Evolutionary conservation across 2,329 filamentous ascomycete species (phyloP).

Genomic region (Neoscytalidium dimidiatum): DNA sequence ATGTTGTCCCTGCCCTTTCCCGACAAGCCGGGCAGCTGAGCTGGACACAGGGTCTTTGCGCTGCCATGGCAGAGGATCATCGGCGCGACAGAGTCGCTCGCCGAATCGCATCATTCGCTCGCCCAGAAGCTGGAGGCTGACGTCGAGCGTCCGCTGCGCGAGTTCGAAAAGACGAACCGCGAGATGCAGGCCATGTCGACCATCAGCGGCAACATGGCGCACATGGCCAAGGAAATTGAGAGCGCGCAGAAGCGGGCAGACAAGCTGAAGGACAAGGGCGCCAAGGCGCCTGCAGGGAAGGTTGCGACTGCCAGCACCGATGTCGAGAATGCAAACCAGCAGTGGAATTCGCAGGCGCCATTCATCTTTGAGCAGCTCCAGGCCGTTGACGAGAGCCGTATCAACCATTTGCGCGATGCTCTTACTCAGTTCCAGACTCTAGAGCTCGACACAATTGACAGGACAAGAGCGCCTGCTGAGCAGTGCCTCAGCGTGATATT

Average conservation of each 20-base stretch:
- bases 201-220: constrained; percentile 77
- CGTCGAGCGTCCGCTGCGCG: constrained; percentile 80
- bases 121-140: constrained; percentile 83
- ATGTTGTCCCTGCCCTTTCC: constrained; percentile 40
- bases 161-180: constrained; percentile 68
- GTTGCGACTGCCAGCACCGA: constrained; percentile 72
- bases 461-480: constrained; percentile 72
- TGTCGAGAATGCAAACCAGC: constrained; percentile 74
- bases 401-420: constrained; percentile 87
- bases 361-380: constrained; percentile 94
- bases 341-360: constrained; percentile 93
- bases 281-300: constrained; percentile 74
- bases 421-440: constrained; percentile 93
- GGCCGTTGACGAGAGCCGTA: constrained; percentile 81
- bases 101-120: constrained; percentile 79
- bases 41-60: constrained; percentile 73
- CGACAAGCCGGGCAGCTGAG: constrained; percentile 22
- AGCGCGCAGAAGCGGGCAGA: constrained; percentile 82
- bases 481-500: constrained; percentile 79
- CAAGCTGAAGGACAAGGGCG: constrained; percentile 77
- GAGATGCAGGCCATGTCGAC: constrained; percentile 81
- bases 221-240: constrained; percentile 82
- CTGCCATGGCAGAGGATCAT: constrained; percentile 88
- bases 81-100: constrained; percentile 75
- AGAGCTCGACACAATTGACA: constrained; percentile 83